These are phyloP conservation scores for Hypoxylon trugodes DNA, from an alignment of 495 filamentous ascomycete genomes.

Conservation along the genomic window DNA sequence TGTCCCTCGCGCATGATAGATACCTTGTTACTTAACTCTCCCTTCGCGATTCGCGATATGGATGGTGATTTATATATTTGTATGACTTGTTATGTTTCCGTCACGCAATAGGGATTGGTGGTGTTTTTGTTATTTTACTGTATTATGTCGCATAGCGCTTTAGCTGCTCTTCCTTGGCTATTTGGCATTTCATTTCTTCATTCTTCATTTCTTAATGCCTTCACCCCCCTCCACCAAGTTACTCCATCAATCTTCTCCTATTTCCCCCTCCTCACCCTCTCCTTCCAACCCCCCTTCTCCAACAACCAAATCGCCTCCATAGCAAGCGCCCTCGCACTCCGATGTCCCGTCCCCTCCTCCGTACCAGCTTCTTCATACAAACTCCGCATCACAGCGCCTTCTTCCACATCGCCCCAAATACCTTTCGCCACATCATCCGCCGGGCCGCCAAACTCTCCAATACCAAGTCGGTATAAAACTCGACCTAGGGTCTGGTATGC, in stretches of 20 bases:
- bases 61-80: too few species aligned
- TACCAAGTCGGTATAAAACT: conserved; percentile 82
- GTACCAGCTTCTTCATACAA: conserved; percentile 70
- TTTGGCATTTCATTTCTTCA: too few species aligned
- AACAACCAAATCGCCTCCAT: conserved; percentile 92
- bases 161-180: too few species aligned
- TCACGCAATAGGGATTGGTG: too few species aligned
- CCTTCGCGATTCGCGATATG: too few species aligned
- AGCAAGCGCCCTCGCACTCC: conserved; percentile 78
- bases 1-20: too few species aligned
- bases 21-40: too few species aligned
- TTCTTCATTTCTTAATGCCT: too few species aligned
- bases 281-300: conserved; percentile 78
- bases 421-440: conserved; percentile 62
- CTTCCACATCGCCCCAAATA: conserved; percentile 78
- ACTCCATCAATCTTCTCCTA: not conserved
- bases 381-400: conserved; percentile 73
- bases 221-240: too few species aligned
- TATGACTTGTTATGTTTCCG: too few species aligned
- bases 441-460: conserved; percentile 77
- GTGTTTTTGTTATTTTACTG: too few species aligned
- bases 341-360: conserved; percentile 60
- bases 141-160: too few species aligned
- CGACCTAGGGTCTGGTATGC: conserved; percentile 91
- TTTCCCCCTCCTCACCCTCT: conserved; percentile 41